Conservation (phyloP, 495 filamentous ascomycete genomes). For the Bryoglossum gracile region DNA sequence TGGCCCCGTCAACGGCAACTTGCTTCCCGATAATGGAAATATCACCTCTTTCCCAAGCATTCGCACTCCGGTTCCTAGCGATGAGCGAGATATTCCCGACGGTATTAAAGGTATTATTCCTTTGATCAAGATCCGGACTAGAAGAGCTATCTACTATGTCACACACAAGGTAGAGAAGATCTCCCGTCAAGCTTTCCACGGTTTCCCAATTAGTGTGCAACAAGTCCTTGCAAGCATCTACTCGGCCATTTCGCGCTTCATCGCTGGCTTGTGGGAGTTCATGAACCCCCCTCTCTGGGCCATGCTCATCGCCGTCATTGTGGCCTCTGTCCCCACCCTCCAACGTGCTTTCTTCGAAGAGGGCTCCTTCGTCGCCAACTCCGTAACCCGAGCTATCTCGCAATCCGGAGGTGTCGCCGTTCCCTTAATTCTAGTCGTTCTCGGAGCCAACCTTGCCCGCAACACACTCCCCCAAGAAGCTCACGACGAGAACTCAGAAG, state of each 20-base stretch:
- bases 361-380: conserved; percentile 88
- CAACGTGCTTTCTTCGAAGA: conserved; percentile 82
- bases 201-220: conserved; percentile 54
- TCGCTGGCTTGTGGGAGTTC: conserved; percentile 70
- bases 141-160: conserved; percentile 4
- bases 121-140: conserved; percentile 5
- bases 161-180: conserved; percentile 3
- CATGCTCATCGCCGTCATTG: conserved; percentile 81
- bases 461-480: conserved; percentile 58
- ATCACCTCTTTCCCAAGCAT: conserved; percentile 28
- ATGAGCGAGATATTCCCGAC: conserved; percentile 21
- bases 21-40: conserved; percentile 19
- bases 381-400: conserved; percentile 76
- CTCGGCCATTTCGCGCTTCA: conserved; percentile 42
- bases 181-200: conserved; percentile 6
- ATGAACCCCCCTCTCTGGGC: conserved; percentile 99
- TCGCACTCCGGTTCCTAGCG: conserved; percentile 9
- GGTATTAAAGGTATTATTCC: conserved; percentile 22
- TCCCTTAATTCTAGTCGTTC: conserved; percentile 90
- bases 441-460: conserved; percentile 83
- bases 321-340: conserved; percentile 81
- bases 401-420: conserved; percentile 89
- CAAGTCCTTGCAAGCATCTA: conserved; percentile 39
- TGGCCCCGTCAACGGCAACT: conserved; percentile 29
- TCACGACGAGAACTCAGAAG: conserved; percentile 53